phyloP scores from a whole-genome alignment of 345 rosid species.

The Lepidium africanum region DNA sequence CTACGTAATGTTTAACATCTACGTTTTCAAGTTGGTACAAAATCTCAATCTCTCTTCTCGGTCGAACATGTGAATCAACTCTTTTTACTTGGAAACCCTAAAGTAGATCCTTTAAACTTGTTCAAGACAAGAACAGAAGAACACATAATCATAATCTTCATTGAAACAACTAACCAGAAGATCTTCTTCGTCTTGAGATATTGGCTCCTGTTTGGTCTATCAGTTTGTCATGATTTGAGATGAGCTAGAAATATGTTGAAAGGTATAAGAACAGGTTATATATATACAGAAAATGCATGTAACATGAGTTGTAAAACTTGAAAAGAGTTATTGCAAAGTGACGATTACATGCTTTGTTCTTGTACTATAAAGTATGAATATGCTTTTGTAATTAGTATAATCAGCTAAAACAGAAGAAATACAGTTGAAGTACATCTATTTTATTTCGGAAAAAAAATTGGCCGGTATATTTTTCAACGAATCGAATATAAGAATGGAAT shows the following conservation, averaged over 20 bases:
- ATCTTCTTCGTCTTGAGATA: constrained; percentile 14
- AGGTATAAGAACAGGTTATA: background rate
- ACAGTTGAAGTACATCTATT: background rate
- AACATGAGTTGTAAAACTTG: constrained; percentile 3
- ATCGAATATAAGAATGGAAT: constrained; percentile 12
- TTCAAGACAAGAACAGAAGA: background rate
- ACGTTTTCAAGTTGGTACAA: background rate
- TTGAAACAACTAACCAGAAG: constrained; percentile 11
- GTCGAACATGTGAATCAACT: background rate
- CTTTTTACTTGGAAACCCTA: background rate
- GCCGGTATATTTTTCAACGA: background rate
- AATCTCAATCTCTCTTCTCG: constrained; percentile 8
- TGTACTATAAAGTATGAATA: constrained; percentile 11
- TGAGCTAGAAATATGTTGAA: background rate
- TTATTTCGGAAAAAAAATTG: background rate
- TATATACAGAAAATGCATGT: constrained; percentile 22
- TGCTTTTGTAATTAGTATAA: constrained; percentile 11
- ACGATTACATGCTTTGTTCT: background rate
- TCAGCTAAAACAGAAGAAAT: background rate
- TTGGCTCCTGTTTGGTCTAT: background rate
- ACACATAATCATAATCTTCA: constrained; percentile 8
- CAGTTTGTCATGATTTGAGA: background rate
- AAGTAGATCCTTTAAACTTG: background rate
- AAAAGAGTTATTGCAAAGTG: constrained; percentile 23
- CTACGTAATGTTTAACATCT: background rate